A percentile compares a stretch with the other conserved stretches of the same genome.
Conservation (phyloP, 2,329 filamentous ascomycete genomes). For the Chalara sp. region DNA sequence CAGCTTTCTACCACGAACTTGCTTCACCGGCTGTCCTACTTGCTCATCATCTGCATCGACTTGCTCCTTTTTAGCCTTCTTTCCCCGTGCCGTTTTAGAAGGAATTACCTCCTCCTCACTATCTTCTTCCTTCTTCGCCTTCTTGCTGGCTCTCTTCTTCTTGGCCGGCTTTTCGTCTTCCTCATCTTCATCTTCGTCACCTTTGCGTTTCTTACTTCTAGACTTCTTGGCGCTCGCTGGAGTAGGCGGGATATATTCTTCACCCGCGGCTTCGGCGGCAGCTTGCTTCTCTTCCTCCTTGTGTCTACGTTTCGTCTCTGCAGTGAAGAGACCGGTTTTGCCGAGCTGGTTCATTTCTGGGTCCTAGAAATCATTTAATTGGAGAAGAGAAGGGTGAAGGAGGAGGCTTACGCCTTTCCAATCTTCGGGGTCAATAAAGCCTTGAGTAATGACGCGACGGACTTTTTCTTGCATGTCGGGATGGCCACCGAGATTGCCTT, state of each 20-base stretch:
- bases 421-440: slow-evolving; percentile 77
- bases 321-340: slow-evolving; percentile 17
- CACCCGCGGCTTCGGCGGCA: slow-evolving; percentile 9
- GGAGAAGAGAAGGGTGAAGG: background rate
- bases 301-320: slow-evolving; percentile 17
- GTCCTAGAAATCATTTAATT: slow-evolving; percentile 16
- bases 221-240: slow-evolving; percentile 1
- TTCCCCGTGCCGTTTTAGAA: background rate
- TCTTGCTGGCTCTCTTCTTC: slow-evolving; percentile 31
- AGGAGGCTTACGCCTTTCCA: slow-evolving; percentile 71
- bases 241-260: slow-evolving; percentile 8
- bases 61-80: slow-evolving; percentile 2
- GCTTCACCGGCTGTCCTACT: background rate
- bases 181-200: slow-evolving; percentile 1
- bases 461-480: slow-evolving; percentile 62
- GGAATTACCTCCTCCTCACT: slow-evolving; percentile 11
- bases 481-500: slow-evolving; percentile 36
- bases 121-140: slow-evolving; percentile 15
- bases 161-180: slow-evolving; percentile 23
- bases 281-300: slow-evolving; percentile 12
- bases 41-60: background rate
- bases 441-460: slow-evolving; percentile 62
- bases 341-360: slow-evolving; percentile 28
- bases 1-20: background rate
- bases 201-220: slow-evolving; percentile 14